A percentile compares a stretch with the other conserved stretches of the same genome.
Conservation (phyloP, 106 monocot species). For the Dendrobium huoshanense region DNA sequence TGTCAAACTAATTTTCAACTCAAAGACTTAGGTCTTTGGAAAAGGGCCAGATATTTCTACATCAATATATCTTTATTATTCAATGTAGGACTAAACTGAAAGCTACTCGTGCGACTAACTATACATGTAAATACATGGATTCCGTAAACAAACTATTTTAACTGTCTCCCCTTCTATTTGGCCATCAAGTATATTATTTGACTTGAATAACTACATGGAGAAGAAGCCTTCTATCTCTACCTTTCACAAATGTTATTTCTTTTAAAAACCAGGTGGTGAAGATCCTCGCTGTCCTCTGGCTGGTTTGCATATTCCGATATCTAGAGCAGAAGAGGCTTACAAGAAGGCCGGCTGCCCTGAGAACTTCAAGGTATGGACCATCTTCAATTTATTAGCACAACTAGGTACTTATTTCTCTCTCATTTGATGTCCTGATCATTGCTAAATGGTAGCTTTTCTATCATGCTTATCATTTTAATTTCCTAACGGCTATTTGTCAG, state of each 20-base stretch:
- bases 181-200: neutral
- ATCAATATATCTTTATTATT: too few relatives aligned
- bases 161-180: too few relatives aligned
- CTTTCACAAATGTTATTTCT: neutral
- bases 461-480: neutral
- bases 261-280: constrained; percentile 46
- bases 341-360: constrained; percentile 34
- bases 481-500: neutral
- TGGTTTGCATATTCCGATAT: constrained; percentile 43
- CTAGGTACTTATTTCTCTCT: neutral
- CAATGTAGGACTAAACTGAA: too few relatives aligned
- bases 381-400: neutral
- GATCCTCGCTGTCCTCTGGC: constrained; percentile 81
- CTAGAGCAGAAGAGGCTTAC: constrained; percentile 54
- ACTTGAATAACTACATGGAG: neutral
- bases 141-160: too few relatives aligned
- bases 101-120: too few relatives aligned
- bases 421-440: neutral
- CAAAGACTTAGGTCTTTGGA: too few relatives aligned
- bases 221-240: neutral
- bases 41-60: too few relatives aligned
- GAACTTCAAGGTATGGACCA: constrained; percentile 55
- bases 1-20: too few relatives aligned
- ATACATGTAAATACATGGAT: too few relatives aligned
- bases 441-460: neutral